Evolutionary conservation across 164 flowering plant species (phyloP).

Genomic region (Piper longum): DNA sequence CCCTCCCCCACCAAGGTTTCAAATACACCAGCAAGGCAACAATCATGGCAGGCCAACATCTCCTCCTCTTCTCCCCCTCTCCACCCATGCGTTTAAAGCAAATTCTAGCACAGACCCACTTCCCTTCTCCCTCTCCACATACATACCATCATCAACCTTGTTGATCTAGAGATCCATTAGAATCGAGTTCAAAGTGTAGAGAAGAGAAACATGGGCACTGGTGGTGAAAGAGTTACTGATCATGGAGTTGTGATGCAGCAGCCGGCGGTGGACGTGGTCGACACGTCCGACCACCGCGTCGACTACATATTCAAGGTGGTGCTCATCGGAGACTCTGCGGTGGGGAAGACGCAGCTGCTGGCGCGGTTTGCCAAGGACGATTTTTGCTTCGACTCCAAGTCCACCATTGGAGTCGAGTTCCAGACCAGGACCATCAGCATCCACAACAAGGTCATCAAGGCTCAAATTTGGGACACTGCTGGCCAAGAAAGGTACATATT

Average conservation of each 20-base stretch:
- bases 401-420: slow-evolving; percentile 80
- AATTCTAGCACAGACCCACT: neutral
- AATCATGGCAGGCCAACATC: neutral
- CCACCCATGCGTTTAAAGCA: neutral
- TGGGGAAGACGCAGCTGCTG: slow-evolving; percentile 61
- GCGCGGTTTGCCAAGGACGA: slow-evolving; percentile 47
- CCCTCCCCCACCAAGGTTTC: neutral
- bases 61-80: neutral
- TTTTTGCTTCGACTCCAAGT: slow-evolving; percentile 61
- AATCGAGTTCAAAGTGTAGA: neutral
- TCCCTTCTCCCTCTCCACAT: neutral
- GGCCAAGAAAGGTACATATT: slow-evolving; percentile 54
- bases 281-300: slow-evolving; percentile 13
- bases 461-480: slow-evolving; percentile 88
- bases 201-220: neutral
- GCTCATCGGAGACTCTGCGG: slow-evolving; percentile 72
- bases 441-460: slow-evolving; percentile 51
- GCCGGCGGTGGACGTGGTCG: neutral
- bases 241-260: neutral
- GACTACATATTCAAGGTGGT: slow-evolving; percentile 68
- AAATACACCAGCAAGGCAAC: neutral
- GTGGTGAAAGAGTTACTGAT: neutral
- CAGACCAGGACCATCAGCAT: slow-evolving; percentile 52
- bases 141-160: too few relatives aligned
- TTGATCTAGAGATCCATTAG: neutral